A percentile compares a stretch with the other conserved stretches of the same genome.
These are phyloP conservation scores for Pyrus bretschneideri DNA, from an alignment of 306 rosid genomes.

Conservation along the genomic window DNA sequence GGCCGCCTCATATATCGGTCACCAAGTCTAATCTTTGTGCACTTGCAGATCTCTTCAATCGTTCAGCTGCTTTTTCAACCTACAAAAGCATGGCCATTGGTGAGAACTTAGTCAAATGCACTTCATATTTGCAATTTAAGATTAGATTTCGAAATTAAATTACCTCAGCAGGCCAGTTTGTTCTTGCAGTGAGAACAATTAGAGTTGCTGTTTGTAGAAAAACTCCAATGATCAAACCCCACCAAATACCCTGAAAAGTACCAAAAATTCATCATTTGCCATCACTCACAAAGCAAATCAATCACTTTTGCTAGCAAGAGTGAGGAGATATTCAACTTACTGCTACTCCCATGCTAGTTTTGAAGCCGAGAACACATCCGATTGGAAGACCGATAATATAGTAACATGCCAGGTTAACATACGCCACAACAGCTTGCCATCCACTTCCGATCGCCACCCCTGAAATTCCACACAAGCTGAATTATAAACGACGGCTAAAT, in stretches of 20 bases:
- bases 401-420: conserved; percentile 52
- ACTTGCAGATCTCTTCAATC: conserved; percentile 9
- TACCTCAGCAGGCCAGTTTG: conserved; percentile 66
- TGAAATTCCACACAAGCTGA: neutral
- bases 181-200: conserved; percentile 50
- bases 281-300: neutral
- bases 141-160: neutral
- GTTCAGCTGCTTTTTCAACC: conserved; percentile 51
- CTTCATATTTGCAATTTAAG: neutral
- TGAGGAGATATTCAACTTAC: conserved; percentile 24
- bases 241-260: conserved; percentile 54
- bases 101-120: neutral
- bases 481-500: neutral
- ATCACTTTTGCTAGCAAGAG: neutral
- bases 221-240: conserved; percentile 68
- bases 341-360: conserved; percentile 46
- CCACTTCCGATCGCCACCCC: conserved; percentile 80
- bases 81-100: neutral
- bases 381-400: conserved; percentile 56
- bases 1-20: neutral
- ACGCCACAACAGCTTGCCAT: conserved; percentile 74
- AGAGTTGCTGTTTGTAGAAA: conserved; percentile 48
- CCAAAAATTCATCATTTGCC: neutral
- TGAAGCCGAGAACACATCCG: conserved; percentile 61
- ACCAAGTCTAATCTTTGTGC: conserved; percentile 24